Conservation (phyloP, 768 basidiomycete genomes). For the Rhodosporidiobolus sp. region DNA sequence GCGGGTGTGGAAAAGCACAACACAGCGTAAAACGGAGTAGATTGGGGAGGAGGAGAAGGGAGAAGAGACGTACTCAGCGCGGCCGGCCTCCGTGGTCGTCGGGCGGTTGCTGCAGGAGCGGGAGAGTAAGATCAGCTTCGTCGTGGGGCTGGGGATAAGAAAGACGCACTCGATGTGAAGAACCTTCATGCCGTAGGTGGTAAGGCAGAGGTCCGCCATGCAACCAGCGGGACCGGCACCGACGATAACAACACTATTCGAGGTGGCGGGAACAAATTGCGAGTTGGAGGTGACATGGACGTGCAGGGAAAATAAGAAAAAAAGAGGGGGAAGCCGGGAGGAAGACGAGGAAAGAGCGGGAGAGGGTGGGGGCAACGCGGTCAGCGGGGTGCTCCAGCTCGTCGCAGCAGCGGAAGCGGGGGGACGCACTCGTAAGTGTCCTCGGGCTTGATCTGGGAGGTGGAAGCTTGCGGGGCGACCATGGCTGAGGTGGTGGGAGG, state of each 20-base stretch:
- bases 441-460: not conserved
- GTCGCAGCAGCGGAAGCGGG: no score
- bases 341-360: not conserved
- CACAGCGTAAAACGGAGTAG: no score
- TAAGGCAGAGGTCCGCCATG: constrained; percentile 42
- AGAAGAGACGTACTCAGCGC: constrained; percentile 9
- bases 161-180: constrained; percentile 35
- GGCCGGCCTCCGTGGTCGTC: constrained; percentile 25
- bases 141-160: no score
- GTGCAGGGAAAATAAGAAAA: no score
- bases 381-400: not conserved
- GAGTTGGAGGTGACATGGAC: not conserved
- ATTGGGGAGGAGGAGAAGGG: no score
- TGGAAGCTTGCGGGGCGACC: not conserved
- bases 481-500: not conserved
- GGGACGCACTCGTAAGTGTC: not conserved
- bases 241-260: constrained; percentile 29
- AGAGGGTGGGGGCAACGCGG: not conserved
- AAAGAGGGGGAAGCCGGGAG: no score
- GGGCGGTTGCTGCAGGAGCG: constrained; percentile 5
- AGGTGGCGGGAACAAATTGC: no score
- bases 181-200: constrained; percentile 43
- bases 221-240: constrained; percentile 42
- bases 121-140: not conserved
- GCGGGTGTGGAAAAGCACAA: constrained; percentile 2